Percentiles rank a stretch among this genome's conserved stretches.
phyloP scores from a whole-genome alignment of 164 flowering plant genomes.

The Piper longum region DNA sequence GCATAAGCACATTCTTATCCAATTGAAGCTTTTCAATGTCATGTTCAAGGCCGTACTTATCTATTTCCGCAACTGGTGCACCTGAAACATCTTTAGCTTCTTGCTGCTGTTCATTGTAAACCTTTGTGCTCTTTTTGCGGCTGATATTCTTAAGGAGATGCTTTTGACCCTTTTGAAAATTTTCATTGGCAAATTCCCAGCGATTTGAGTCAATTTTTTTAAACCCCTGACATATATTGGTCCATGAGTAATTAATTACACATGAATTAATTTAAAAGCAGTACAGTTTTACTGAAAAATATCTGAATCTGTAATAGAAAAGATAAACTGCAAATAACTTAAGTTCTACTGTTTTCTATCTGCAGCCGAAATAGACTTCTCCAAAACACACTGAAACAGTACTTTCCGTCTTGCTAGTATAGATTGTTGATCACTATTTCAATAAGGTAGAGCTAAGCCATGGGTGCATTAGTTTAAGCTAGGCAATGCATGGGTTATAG shows the following conservation, averaged over 20 bases:
- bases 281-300: background rate
- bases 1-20: slow-evolving; percentile 50
- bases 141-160: slow-evolving; percentile 50
- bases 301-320: background rate
- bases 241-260: background rate
- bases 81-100: slow-evolving; percentile 9
- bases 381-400: no score
- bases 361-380: background rate
- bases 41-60: slow-evolving; percentile 43
- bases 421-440: no score
- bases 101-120: slow-evolving; percentile 14
- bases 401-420: no score
- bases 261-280: no score
- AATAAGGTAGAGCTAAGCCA: no score
- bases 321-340: no score
- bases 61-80: slow-evolving; percentile 43
- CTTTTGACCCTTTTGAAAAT: slow-evolving; percentile 59
- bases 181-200: slow-evolving; percentile 91
- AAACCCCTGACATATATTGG: slow-evolving; percentile 43
- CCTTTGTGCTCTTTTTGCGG: slow-evolving; percentile 38
- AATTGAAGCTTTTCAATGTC: slow-evolving; percentile 53
- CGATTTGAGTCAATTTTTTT: slow-evolving; percentile 72
- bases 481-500: no score
- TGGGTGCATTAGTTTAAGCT: no score
- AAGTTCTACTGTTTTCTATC: background rate